A percentile compares a stretch with the other conserved stretches of the same genome.
phyloP scores from a whole-genome alignment of 2,329 filamentous ascomycete genomes.

The Xylariaceae sp. region DNA sequence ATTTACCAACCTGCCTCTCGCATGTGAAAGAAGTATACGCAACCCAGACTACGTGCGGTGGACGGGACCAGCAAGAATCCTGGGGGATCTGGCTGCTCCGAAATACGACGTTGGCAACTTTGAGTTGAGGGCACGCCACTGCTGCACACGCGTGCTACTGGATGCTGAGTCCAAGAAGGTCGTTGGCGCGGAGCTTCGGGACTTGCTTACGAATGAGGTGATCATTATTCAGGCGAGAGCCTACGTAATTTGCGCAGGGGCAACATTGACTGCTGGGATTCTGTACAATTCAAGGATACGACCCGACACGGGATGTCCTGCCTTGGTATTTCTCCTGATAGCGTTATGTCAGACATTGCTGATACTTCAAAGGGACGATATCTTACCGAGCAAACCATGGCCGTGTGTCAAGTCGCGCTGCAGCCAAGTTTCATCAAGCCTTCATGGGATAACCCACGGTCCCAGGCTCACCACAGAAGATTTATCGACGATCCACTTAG shows the following conservation, averaged over 20 bases:
- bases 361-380: conserved; percentile 17
- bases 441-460: too few species aligned
- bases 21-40: not conserved
- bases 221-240: conserved; percentile 20
- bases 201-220: conserved; percentile 13
- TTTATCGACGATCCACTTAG: not conserved
- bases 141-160: not conserved
- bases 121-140: not conserved
- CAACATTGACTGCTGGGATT: conserved; percentile 25
- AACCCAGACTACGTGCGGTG: conserved; percentile 2
- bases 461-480: not conserved
- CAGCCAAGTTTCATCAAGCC: conserved; percentile 13
- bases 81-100: conserved; percentile 16
- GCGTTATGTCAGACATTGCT: too few species aligned
- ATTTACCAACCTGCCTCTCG: not conserved
- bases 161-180: not conserved
- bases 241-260: conserved; percentile 25
- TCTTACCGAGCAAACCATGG: conserved; percentile 24
- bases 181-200: not conserved
- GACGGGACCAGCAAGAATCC: conserved; percentile 6
- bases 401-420: conserved; percentile 27
- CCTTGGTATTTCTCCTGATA: not conserved
- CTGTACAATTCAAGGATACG: not conserved
- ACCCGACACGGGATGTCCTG: not conserved
- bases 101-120: not conserved